Evolutionary conservation across 129 eudicot genomes (phyloP).

Genomic region (Dittrichia graveolens): DNA sequence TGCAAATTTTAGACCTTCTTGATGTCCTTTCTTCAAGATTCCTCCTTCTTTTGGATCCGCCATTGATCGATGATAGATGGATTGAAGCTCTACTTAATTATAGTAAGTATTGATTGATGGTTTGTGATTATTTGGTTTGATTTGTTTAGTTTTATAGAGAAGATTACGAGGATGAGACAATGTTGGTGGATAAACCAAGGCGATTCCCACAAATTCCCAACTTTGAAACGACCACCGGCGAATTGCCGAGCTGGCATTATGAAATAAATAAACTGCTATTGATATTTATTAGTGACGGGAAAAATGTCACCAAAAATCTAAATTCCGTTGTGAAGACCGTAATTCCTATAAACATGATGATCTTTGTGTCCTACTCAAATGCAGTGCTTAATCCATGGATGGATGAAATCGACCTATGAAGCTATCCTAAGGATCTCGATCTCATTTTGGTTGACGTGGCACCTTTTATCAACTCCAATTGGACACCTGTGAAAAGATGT

Average conservation of each 20-base stretch:
- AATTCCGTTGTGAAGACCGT: too few relatives aligned
- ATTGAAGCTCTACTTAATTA: not conserved
- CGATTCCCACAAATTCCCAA: not conserved
- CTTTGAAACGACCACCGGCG: slow-evolving; percentile 32
- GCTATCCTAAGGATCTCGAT: not conserved
- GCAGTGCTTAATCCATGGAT: not conserved
- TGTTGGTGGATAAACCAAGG: slow-evolving; percentile 38
- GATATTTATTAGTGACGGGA: too few relatives aligned
- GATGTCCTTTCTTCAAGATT: slow-evolving; percentile 52
- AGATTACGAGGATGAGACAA: slow-evolving; percentile 35
- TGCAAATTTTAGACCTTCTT: slow-evolving; percentile 66
- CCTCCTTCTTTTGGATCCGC: slow-evolving; percentile 63
- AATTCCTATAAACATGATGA: too few relatives aligned
- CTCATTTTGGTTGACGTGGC: too few relatives aligned
- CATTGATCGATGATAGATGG: slow-evolving; percentile 32
- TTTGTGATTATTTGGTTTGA: slow-evolving; percentile 24
- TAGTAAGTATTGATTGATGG: slow-evolving; percentile 3
- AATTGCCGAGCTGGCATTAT: slow-evolving; percentile 22
- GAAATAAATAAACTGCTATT: not conserved
- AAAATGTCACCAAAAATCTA: too few relatives aligned
- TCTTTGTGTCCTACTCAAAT: too few relatives aligned
- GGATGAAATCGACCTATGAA: not conserved
- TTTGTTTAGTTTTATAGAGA: slow-evolving; percentile 9
- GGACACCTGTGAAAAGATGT: too few relatives aligned
- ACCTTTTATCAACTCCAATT: too few relatives aligned